A percentile compares a stretch with the other conserved stretches of the same genome.
Evolutionary conservation across 495 filamentous ascomycete species (phyloP).

Genomic region (Talaromyces thailandensis): DNA sequence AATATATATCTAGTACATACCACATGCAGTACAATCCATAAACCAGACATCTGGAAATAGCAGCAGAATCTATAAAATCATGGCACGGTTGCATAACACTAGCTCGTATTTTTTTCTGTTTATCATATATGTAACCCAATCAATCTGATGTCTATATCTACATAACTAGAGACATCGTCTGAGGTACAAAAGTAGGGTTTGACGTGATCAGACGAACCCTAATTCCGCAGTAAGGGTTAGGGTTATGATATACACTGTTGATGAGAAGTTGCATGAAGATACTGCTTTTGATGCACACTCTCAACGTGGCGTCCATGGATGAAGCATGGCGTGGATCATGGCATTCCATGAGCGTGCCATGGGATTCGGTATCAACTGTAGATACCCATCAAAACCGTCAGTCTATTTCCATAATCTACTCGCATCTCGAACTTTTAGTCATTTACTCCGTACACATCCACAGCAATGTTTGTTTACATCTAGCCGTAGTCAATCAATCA

Average conservation of each 20-base stretch:
- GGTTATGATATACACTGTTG: not conserved
- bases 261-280: too few relatives aligned
- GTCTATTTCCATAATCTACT: not conserved
- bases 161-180: not conserved
- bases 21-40: too few relatives aligned
- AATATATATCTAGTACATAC: too few relatives aligned
- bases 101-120: not conserved
- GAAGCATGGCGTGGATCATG: not conserved
- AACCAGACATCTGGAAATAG: too few relatives aligned
- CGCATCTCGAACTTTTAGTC: not conserved
- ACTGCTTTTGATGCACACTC: too few relatives aligned
- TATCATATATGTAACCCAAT: not conserved
- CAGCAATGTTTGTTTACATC: not conserved
- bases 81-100: too few relatives aligned
- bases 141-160: not conserved
- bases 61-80: too few relatives aligned
- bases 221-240: not conserved
- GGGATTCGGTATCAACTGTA: not conserved
- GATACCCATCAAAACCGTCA: not conserved
- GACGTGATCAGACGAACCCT: not conserved
- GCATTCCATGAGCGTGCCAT: not conserved
- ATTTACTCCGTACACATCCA: not conserved
- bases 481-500: not conserved
- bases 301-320: not conserved
- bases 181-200: not conserved